Evolutionary conservation across 148 eudicot genomes (phyloP), one percentile per base, ranked within the genome.

Genomic region (Rhododendron ovatum): DNA sequence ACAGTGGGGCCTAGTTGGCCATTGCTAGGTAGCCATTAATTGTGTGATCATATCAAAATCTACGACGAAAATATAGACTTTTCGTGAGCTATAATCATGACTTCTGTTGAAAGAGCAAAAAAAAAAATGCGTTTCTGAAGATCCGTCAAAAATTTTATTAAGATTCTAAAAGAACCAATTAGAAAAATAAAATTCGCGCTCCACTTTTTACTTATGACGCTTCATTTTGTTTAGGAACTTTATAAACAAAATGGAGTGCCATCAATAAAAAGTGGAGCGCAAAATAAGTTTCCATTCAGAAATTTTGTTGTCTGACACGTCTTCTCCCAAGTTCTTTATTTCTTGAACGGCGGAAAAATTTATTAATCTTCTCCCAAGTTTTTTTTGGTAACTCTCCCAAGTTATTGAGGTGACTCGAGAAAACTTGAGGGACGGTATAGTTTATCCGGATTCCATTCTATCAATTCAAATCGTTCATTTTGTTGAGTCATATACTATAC

Each of bases 191-290:
- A 1, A 35, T 35, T 35, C 3, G 37, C 37, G 3, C 3, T 35
- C 37, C 37, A 35, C 37, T 35, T 35, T 35, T 35, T 35, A 35
- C 37, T 35, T 2, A 35, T 35, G 3, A 1, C 37, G 37, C 37
- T 35, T 1, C 37, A 35, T 35, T 35, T 35, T 35, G 37, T 35
- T 35, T 35, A 35, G 37, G 1, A 35, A 35, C 2, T 35, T 2
- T 2, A 35, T 3, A 1, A 1, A 1, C 1, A 35, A 35, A 35
- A 1, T 2, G 0, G 3, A 35, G 37, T 3, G 37, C 37, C 0
- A 35, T 1, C 37, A 35, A 1, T 35, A 35, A 35, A 35, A 35
- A 2, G 37, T 35, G 0, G 3, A 35, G 3, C 37, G 3, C 37
- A 3, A 35, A 35, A 35, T 35, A 2, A 35, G 0, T 35, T 35